These are phyloP conservation scores for Dentipellis fragilis DNA, from an alignment of 768 basidiomycete species.

Conservation along the genomic window DNA sequence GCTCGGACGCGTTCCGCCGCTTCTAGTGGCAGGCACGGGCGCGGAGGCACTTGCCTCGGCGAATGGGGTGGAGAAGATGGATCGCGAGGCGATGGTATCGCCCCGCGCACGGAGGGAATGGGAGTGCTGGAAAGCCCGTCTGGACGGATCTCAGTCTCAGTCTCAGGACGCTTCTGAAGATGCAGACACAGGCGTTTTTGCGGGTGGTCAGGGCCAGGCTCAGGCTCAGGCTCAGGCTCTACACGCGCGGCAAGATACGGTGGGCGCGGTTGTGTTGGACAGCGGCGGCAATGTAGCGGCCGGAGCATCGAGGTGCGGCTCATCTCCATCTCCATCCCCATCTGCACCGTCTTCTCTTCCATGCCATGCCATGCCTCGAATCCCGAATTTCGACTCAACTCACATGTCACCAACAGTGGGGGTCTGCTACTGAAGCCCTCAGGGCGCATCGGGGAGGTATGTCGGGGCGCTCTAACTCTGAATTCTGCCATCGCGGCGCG, in stretches of 20 bases:
- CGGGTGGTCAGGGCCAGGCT: not conserved
- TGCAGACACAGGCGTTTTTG: not conserved
- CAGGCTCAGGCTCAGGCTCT: not conserved
- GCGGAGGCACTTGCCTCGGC: constrained; percentile 44
- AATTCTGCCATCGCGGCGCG: not conserved
- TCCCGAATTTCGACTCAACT: not conserved
- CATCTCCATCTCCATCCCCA: no score
- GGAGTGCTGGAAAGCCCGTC: constrained; percentile 46
- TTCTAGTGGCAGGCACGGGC: constrained; percentile 55
- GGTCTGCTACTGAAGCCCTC: constrained; percentile 69
- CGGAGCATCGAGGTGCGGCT: constrained; percentile 61
- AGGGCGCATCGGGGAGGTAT: constrained; percentile 69
- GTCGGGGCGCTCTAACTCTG: not conserved
- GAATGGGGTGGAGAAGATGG: constrained; percentile 24
- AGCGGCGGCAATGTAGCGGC: constrained; percentile 38
- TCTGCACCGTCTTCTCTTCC: not conserved
- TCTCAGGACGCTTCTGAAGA: not conserved
- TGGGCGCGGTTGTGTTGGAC: constrained; percentile 63
- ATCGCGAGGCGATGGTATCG: constrained; percentile 36
- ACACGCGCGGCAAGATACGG: constrained; percentile 55
- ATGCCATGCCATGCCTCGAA: not conserved
- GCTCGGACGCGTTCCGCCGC: constrained; percentile 59
- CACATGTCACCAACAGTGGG: constrained; percentile 36
- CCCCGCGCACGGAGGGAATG: constrained; percentile 42
- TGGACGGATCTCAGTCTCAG: constrained; percentile 17